A percentile compares a stretch with the other conserved stretches of the same genome.
Conservation (phyloP, 495 filamentous ascomycete genomes). For the Cercophora sp. region DNA sequence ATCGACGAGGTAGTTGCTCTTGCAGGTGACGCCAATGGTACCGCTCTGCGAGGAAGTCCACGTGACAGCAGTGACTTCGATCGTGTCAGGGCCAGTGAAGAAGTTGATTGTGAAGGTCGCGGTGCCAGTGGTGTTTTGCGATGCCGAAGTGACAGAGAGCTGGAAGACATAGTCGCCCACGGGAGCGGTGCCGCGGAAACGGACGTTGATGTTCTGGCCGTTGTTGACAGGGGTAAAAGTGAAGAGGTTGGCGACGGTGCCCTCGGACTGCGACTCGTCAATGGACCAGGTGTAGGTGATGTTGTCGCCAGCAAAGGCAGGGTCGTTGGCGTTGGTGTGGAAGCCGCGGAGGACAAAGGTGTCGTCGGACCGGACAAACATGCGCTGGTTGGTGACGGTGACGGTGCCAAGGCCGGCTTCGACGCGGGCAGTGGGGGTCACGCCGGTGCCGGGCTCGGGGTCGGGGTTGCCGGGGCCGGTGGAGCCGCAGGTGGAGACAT, state of each 20-base stretch:
- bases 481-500: conserved; percentile 14
- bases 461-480: neutral
- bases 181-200: conserved; percentile 11
- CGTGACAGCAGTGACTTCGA: conserved; percentile 8
- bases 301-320: conserved; percentile 5
- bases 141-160: conserved; percentile 12
- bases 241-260: conserved; percentile 13
- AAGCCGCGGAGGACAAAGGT: conserved; percentile 18
- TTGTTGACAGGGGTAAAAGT: conserved; percentile 15
- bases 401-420: conserved; percentile 14
- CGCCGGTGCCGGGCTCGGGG: neutral
- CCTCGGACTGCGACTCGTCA: conserved; percentile 6
- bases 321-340: conserved; percentile 14
- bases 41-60: conserved; percentile 20
- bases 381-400: neutral
- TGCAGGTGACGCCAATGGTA: conserved; percentile 17
- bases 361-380: conserved; percentile 15
- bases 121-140: conserved; percentile 12
- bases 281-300: conserved; percentile 18
- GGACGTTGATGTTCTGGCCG: conserved; percentile 9
- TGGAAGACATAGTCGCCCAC: conserved; percentile 16
- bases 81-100: conserved; percentile 17
- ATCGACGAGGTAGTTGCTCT: conserved; percentile 17
- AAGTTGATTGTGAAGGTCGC: conserved; percentile 12
- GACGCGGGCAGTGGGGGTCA: conserved; percentile 4